A percentile compares a stretch with the other conserved stretches of the same genome.
Conservation (phyloP, 2,329 filamentous ascomycete species). For the Elsinoe necatrix region DNA sequence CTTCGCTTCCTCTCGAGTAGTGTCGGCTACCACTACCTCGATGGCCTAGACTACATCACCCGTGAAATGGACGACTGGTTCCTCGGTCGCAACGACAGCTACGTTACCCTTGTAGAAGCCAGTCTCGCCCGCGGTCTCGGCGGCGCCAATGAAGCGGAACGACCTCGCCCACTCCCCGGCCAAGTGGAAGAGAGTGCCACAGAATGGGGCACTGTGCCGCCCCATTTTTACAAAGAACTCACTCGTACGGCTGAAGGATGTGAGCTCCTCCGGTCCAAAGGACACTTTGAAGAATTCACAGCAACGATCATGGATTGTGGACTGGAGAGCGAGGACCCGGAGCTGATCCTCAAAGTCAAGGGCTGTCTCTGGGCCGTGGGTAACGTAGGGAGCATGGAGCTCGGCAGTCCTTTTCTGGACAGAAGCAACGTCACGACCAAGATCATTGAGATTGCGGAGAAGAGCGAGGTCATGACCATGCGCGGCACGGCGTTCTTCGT, state of each 20-base stretch:
- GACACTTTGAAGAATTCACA: constrained; percentile 91
- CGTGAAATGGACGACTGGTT: constrained; percentile 99
- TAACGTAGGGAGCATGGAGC: constrained; percentile 96
- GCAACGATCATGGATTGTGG: constrained; percentile 80
- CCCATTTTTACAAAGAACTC: constrained; percentile 93
- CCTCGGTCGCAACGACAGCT: constrained; percentile 89
- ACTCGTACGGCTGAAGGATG: constrained; percentile 90
- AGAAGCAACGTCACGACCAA: constrained; percentile 77
- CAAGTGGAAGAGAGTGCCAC: constrained; percentile 39
- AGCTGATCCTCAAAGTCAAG: constrained; percentile 87
- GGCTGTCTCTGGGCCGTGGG: constrained; percentile 96
- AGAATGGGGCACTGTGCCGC: constrained; percentile 63
- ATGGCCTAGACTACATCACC: constrained; percentile 95
- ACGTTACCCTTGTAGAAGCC: constrained; percentile 91
- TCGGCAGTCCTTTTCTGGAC: constrained; percentile 89
- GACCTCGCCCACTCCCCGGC: constrained; percentile 47
- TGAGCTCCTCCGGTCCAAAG: constrained; percentile 79
- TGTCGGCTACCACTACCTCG: constrained; percentile 93
- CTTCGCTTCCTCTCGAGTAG: constrained; percentile 91
- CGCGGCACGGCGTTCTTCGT: constrained; percentile 96
- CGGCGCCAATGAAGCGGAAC: constrained; percentile 45
- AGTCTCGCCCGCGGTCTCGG: constrained; percentile 79
- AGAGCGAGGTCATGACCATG: constrained; percentile 81
- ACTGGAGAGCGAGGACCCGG: constrained; percentile 73
- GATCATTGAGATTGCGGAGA: constrained; percentile 81